These are phyloP conservation scores for Knufia petricola DNA, from an alignment of 2,329 filamentous ascomycete species.

Conservation along the genomic window DNA sequence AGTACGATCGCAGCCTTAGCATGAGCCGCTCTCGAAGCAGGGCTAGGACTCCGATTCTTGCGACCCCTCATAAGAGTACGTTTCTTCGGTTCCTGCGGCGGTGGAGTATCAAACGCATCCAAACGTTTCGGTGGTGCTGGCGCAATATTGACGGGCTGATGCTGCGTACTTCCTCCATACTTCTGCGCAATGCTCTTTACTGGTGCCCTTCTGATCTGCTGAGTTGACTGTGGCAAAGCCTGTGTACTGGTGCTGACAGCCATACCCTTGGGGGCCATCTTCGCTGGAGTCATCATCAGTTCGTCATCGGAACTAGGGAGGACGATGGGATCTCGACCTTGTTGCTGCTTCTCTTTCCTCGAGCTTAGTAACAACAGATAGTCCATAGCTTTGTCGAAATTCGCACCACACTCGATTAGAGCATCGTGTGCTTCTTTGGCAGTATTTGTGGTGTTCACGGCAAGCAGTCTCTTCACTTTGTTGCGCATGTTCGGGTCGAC, in stretches of 20 bases:
- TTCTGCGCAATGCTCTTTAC: conserved; percentile 50
- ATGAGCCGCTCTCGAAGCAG: conserved; percentile 1
- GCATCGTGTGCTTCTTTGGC: conserved; percentile 42
- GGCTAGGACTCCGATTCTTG: conserved; percentile 28
- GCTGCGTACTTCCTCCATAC: conserved; percentile 43
- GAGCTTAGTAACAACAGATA: conserved; percentile 36
- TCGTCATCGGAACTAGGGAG: conserved; percentile 35
- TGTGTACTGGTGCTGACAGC: conserved; percentile 9
- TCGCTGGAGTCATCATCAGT: conserved; percentile 27
- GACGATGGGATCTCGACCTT: conserved; percentile 18
- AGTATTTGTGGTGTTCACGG: conserved; percentile 38
- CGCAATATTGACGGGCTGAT: conserved; percentile 21
- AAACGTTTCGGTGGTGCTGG: conserved; percentile 12
- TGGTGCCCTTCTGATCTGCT: conserved; percentile 45
- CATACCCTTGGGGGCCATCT: conserved; percentile 10
- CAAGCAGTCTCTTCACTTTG: conserved; percentile 45
- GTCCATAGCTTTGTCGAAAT: conserved; percentile 46
- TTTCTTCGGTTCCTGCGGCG: conserved; percentile 24
- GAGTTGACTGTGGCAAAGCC: conserved; percentile 20
- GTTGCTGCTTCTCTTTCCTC: conserved; percentile 12
- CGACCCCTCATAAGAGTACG: conserved; percentile 43
- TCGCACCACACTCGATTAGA: conserved; percentile 41
- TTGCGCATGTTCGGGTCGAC: conserved; percentile 39
- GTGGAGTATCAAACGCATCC: conserved; percentile 21
- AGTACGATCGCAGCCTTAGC: conserved; percentile 19